Evolutionary conservation across 768 basidiomycete genomes (phyloP).

Genomic region (Tricholoma bakamatsutake): DNA sequence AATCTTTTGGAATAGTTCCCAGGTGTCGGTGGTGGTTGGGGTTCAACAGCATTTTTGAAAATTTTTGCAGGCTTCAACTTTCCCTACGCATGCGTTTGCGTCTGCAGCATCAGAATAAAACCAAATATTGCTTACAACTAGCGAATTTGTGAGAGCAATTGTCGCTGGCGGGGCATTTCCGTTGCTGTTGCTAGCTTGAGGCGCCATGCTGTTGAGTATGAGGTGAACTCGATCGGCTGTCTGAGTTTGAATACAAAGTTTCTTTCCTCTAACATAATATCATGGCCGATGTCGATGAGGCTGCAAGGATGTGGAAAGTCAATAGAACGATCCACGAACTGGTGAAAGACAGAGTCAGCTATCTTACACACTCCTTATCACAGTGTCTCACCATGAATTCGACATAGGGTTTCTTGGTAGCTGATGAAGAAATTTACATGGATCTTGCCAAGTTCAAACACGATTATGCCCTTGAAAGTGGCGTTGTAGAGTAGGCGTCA

Average conservation of each 20-base stretch:
- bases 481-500: slow-evolving; percentile 75
- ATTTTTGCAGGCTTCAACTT: slow-evolving; percentile 87
- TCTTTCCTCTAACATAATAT: slow-evolving; percentile 22
- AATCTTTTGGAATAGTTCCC: slow-evolving; percentile 27
- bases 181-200: slow-evolving; percentile 35
- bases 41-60: slow-evolving; percentile 74
- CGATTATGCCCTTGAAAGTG: slow-evolving; percentile 65
- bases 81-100: slow-evolving; percentile 32
- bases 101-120: slow-evolving; percentile 6
- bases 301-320: slow-evolving; percentile 91
- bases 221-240: slow-evolving; percentile 8
- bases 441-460: slow-evolving; percentile 72
- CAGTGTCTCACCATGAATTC: slow-evolving; percentile 20
- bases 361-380: slow-evolving; percentile 7
- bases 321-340: slow-evolving; percentile 96
- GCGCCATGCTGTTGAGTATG: slow-evolving; percentile 27
- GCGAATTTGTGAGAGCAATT: slow-evolving; percentile 37
- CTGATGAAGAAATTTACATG: slow-evolving; percentile 92
- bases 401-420: slow-evolving; percentile 83
- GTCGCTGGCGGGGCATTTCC: slow-evolving; percentile 27
- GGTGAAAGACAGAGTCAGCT: slow-evolving; percentile 83
- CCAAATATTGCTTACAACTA: slow-evolving; percentile 41
- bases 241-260: slow-evolving; percentile 52
- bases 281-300: slow-evolving; percentile 74
- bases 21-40: slow-evolving; percentile 42